phyloP scores from a whole-genome alignment of 345 rosid genomes.

The Gossypium australe region DNA sequence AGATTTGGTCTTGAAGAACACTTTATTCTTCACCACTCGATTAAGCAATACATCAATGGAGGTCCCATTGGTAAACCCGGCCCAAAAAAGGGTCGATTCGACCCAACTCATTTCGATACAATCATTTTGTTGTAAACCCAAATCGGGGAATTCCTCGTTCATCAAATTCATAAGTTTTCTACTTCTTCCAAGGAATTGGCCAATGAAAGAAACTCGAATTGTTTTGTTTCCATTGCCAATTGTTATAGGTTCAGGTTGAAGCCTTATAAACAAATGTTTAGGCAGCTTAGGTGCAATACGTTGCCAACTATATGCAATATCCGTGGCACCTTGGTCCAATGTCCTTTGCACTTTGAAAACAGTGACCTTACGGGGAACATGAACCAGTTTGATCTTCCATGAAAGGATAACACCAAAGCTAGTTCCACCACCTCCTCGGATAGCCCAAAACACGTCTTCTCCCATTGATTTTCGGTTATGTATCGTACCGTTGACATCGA shows the following conservation, averaged over 20 bases:
- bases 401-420: slow-evolving; percentile 61
- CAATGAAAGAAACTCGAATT: slow-evolving; percentile 32
- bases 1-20: slow-evolving; percentile 20
- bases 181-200: slow-evolving; percentile 42
- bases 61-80: slow-evolving; percentile 13
- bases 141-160: slow-evolving; percentile 37
- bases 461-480: slow-evolving; percentile 60
- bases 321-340: slow-evolving; percentile 42
- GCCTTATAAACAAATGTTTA: slow-evolving; percentile 13
- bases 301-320: slow-evolving; percentile 25
- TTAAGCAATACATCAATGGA: neutral
- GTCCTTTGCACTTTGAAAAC: slow-evolving; percentile 37
- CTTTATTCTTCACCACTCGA: slow-evolving; percentile 5
- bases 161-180: slow-evolving; percentile 25
- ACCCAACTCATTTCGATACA: slow-evolving; percentile 58
- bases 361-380: slow-evolving; percentile 50
- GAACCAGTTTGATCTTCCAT: slow-evolving; percentile 49
- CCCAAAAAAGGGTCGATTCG: slow-evolving; percentile 16
- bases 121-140: slow-evolving; percentile 36
- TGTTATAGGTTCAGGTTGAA: slow-evolving; percentile 20
- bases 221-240: slow-evolving; percentile 24
- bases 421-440: slow-evolving; percentile 70
- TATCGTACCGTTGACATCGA: slow-evolving; percentile 46
- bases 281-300: neutral
- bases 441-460: slow-evolving; percentile 70